Base-by-base conservation (phyloP, 2,329 filamentous ascomycete genomes). In the Orbilia quercus region DNA sequence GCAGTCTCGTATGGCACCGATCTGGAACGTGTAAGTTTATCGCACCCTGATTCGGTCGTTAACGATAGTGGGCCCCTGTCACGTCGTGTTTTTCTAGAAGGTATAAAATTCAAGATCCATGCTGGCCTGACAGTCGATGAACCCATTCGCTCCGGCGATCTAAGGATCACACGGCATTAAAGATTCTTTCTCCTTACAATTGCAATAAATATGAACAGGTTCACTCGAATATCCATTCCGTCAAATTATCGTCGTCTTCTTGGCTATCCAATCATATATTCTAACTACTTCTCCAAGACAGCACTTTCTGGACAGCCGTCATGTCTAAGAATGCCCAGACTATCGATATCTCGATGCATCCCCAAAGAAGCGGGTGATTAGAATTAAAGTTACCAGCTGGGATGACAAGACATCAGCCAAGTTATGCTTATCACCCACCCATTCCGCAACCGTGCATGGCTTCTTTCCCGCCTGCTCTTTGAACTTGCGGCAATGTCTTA, bases 1-100 rank as follows among this genome's bases (percentile, higher is more conserved):
- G n/a, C n/a, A n/a, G n/a, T n/a, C n/a, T 9, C 40, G 54, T 53
- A 40, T 36, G 16, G 9, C 18, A 69, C 64, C 45, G 54, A 69
- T 47, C 45, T 55, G 64, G 64, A 69, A 62, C 64, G 64, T 69
- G 64, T 54, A 45, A 18, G 22, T 47, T 47, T 69, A 53, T 47
- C 25, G 47, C 11, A n/a, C 40, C 55, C 25, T 69, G 64, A 69
- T 69, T 69, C 55, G 64, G 54, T 53, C 38, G 48, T 28, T 22
- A 45, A 40, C n/a, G 36, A 40, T 40, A 40, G 3, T 4, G 48
- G n/a, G 20, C 40, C 54, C 38, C 20, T 4, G 38, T 28, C 54
- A 31, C 1, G 1, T 36, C 12, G n/a, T 7, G 31, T 59, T 36
- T 34, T 59, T 59, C 55, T 59, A 42, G 55, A 59, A 59, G 55